phyloP scores from a whole-genome alignment of 2,329 filamentous ascomycete genomes.

The Diaporthe vexans region DNA sequence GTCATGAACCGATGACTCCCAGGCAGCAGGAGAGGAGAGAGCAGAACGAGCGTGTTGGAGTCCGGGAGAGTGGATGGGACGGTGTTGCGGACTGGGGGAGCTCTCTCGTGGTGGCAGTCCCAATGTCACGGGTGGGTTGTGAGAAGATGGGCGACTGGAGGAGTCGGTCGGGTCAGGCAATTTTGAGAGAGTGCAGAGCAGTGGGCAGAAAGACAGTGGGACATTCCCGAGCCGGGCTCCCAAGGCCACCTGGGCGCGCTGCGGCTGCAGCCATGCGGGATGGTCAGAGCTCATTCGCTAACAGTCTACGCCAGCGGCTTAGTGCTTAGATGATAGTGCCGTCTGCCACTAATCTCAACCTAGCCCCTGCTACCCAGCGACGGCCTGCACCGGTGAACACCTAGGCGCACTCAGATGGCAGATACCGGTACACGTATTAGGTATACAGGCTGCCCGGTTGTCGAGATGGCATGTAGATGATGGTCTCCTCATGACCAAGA shows the following conservation, averaged over 20 bases:
- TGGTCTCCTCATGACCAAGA: background rate
- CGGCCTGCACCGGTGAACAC: background rate
- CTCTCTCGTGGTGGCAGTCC: conserved; percentile 45
- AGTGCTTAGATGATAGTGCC: background rate
- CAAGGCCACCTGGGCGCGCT: conserved; percentile 24
- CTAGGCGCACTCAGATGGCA: background rate
- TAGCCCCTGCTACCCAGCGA: background rate
- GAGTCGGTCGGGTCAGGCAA: conserved; percentile 36
- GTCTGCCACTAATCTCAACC: background rate
- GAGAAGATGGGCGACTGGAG: conserved; percentile 45
- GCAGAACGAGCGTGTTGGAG: conserved; percentile 35
- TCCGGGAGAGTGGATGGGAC: conserved; percentile 32
- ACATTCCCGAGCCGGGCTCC: conserved; percentile 34
- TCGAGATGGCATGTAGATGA: background rate
- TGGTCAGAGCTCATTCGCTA: conserved; percentile 38
- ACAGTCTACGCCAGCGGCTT: background rate
- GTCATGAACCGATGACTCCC: conserved; percentile 61
- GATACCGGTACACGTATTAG: background rate
- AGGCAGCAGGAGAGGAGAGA: conserved; percentile 51
- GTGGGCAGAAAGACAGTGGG: conserved; percentile 32
- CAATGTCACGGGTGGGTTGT: conserved; percentile 50
- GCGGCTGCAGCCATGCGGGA: conserved; percentile 12
- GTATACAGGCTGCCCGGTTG: background rate
- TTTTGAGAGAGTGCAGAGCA: conserved; percentile 41
- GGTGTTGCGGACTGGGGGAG: conserved; percentile 45